Percentiles rank a stretch among this genome's conserved stretches.
Evolutionary conservation across 345 rosid genomes (phyloP).

Genomic region (Eucalyptus sp.): DNA sequence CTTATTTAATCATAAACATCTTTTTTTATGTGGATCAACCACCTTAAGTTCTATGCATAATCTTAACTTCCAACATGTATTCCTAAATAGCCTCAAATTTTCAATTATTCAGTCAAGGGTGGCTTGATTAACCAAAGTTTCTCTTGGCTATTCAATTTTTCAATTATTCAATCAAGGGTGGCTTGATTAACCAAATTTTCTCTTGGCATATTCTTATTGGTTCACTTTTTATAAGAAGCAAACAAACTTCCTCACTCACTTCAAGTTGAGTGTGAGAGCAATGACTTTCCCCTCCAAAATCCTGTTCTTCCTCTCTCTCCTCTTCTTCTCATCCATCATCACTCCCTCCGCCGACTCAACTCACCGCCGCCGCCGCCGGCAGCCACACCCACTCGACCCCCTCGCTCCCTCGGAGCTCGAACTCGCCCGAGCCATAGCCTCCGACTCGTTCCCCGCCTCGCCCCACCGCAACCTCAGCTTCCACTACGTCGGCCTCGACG

Average conservation of each 20-base stretch:
- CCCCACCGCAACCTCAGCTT: constrained; percentile 29
- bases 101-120: neutral
- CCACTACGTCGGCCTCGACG: constrained; percentile 61
- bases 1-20: accelerated
- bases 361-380: neutral
- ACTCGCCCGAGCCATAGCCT: constrained; percentile 26
- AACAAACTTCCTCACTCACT: neutral
- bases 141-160: neutral
- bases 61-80: neutral
- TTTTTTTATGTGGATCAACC: neutral
- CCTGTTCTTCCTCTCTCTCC: neutral
- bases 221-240: neutral
- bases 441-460: constrained; percentile 15
- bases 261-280: neutral
- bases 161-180: neutral
- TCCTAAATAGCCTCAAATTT: neutral
- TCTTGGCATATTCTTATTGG: neutral
- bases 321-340: neutral
- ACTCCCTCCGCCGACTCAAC: neutral
- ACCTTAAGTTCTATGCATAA: neutral
- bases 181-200: neutral
- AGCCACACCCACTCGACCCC: constrained; percentile 61
- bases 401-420: constrained; percentile 44
- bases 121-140: neutral
- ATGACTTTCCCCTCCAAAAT: neutral